A percentile compares a stretch with the other conserved stretches of the same genome.
Evolutionary conservation across 305 asterid species (phyloP).

Genomic region (Fraxinus greggii): DNA sequence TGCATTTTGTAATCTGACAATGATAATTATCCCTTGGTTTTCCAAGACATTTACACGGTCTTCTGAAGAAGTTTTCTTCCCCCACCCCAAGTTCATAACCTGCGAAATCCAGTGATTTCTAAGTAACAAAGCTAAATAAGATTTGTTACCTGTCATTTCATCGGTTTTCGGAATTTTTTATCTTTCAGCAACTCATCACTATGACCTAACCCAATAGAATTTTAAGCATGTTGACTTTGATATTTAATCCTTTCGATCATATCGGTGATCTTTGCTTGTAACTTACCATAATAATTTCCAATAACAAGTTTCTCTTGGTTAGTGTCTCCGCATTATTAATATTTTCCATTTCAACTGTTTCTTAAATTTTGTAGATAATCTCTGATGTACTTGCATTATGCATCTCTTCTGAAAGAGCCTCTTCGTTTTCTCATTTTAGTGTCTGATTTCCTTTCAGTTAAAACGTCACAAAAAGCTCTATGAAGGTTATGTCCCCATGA

Average conservation of each 20-base stretch:
- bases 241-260: neutral
- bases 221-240: neutral
- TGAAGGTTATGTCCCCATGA: slow-evolving; percentile 93
- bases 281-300: neutral
- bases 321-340: neutral
- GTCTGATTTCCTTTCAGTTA: slow-evolving; percentile 55
- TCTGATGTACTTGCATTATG: neutral
- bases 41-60: neutral
- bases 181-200: neutral
- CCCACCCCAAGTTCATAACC: neutral
- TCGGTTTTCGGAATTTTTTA: neutral
- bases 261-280: neutral
- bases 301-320: neutral
- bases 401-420: neutral
- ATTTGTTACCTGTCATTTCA: neutral
- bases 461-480: slow-evolving; percentile 66
- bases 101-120: neutral
- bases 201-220: neutral
- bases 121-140: neutral
- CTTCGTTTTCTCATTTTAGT: slow-evolving; percentile 15
- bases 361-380: neutral
- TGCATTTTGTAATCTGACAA: neutral
- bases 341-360: neutral
- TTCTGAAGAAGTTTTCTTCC: neutral
- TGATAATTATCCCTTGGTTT: neutral